Percentiles rank a stretch among this genome's conserved stretches.
phyloP scores from a whole-genome alignment of 2,329 filamentous ascomycete genomes.

The Hymenoscyphus fructigenus region DNA sequence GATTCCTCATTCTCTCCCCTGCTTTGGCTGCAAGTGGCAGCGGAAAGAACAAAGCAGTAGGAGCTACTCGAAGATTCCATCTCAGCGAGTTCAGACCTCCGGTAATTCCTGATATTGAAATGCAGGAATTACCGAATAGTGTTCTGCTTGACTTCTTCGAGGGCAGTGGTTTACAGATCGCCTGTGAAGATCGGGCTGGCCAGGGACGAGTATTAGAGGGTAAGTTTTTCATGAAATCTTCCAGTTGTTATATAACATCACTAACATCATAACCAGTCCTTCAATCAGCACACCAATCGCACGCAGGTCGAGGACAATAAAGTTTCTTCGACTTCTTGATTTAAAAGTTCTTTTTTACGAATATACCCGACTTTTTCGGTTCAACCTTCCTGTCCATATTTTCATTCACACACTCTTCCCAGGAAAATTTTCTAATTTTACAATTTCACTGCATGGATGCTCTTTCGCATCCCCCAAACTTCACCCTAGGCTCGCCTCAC shows the following conservation, averaged over 20 bases:
- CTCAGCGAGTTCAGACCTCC: slow-evolving; percentile 79
- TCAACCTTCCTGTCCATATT: slow-evolving; percentile 7
- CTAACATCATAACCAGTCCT: slow-evolving; percentile 6
- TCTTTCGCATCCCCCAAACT: neutral
- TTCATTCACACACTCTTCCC: neutral
- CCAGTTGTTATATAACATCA: neutral
- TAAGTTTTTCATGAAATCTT: slow-evolving; percentile 20
- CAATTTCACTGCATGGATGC: neutral
- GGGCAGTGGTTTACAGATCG: slow-evolving; percentile 63
- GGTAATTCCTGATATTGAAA: slow-evolving; percentile 82
- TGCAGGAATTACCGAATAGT: slow-evolving; percentile 90
- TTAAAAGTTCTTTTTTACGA: neutral
- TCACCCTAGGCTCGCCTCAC: neutral
- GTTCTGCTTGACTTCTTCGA: slow-evolving; percentile 61
- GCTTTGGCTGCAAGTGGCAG: slow-evolving; percentile 53
- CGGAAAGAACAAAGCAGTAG: slow-evolving; percentile 45
- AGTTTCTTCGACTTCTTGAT: neutral
- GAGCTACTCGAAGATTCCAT: slow-evolving; percentile 75
- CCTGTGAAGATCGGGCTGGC: slow-evolving; percentile 60
- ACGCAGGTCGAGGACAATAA: neutral
- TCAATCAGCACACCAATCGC: slow-evolving; percentile 9
- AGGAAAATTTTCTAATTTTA: neutral
- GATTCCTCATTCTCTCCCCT: slow-evolving; percentile 77
- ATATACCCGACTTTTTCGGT: neutral
- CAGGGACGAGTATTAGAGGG: slow-evolving; percentile 53